Base-by-base conservation (phyloP, 805 yeast species). In the Pichia exigua region DNA sequence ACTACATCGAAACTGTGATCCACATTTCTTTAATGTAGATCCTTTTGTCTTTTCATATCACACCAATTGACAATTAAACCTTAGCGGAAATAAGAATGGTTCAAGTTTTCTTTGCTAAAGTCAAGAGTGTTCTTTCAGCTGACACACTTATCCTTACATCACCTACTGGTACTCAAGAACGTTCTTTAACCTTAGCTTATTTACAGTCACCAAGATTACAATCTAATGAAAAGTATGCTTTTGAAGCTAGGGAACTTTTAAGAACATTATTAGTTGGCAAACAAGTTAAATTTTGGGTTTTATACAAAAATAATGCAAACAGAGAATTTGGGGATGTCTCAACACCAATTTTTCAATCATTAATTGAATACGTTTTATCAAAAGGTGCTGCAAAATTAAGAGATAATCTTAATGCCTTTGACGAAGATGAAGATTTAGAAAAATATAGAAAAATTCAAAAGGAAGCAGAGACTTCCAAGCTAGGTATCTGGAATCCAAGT, bases 271-370 rank as follows among this genome's bases (percentile, higher is more conserved):
- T 83, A 20, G 75, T 87, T 40, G 90, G 90, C 26, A 83, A 84
- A 65, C 76, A 70, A 32, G 72, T 86, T 65, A 76, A 75, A 59
- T 83, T 83, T 64, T 71, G 73, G 61, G 80, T 83, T 27, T 60
- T 77, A 42, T 81, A 79, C 69, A 76, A 79, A 58, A 70, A 70
- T 50, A 74, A 78, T 20, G 64, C 73, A 5, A 81, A 78, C 13
- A 75, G 85, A 55, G 90, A 84, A 59, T 85, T 82, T 63, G 94
- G 92, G 24, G 90, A 86, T 62, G 65, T 83, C 24, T 74, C 77
- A 44, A 72, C 87, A 26, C 90, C 90, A 9, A 68, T 81, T 30
- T 81, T 83, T 65, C 59, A 68, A 32, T 81, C 88, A 22, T 71
- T 86, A 61, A 72, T 77, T 53, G 83, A 76, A 60, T 75, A 77